Base-by-base conservation (phyloP, 768 basidiomycete genomes). In the Mycena crocata region DNA sequence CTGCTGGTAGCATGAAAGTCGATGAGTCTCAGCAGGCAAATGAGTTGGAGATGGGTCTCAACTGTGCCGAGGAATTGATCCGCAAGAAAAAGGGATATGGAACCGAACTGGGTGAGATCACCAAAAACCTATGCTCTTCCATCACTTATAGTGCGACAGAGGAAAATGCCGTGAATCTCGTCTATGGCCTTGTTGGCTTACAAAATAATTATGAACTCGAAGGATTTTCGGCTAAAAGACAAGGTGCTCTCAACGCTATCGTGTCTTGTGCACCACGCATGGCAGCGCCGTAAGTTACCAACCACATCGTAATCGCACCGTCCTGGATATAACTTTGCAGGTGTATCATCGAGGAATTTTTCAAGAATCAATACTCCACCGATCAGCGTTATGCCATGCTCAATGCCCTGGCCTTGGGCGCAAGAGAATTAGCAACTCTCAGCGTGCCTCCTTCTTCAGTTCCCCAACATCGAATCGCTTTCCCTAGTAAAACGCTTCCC, bases 331-430 rank as follows among this genome's bases (percentile, higher is more conserved):
- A 31, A 48, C 13, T 37, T 3, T 19, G 49, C 59, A 98, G 96
- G 4, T 85, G 88, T 35, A 82, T 98, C 13, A 90, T 94, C 57
- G 95, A 97, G 75, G 94, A 98, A 73, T 96, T 95, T 78, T 99
- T 99, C 82, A 90, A 90, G 71, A 93, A 92, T 51, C 94, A 97
- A 69, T 98, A 97, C 77, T 96, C 98, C 0, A 86, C 88, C 21
- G 86, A 90, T 32, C 96, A 98, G 71, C 90, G 96, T 10, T 93
- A 88, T 66, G 87, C 89, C 13, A 94, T 96, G 70, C 84, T 99
- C 24, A 95, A 93, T 66, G 92, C 95, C 1, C 81, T 99, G 14
- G 94, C 93, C 0, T 78, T 96, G 35, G 94, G 94, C 8, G 93
- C 94, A 9, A 84, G 94, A 62, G 96, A 98, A 75, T 81, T 98